Conservation (phyloP, 2,329 filamentous ascomycete species). For the Chlorencoelia australis region DNA sequence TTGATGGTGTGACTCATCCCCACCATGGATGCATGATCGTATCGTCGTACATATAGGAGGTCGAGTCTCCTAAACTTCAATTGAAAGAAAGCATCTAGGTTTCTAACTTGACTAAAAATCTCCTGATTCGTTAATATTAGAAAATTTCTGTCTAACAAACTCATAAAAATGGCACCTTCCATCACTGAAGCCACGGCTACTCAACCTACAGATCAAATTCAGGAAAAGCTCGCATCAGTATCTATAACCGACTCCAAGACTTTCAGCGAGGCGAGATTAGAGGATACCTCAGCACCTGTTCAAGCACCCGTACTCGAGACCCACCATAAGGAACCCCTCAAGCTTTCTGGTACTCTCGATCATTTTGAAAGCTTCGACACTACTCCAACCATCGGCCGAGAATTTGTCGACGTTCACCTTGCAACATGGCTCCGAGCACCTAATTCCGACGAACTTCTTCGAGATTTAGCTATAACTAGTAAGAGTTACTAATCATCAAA, state of each 20-base stretch:
- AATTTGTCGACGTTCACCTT: slow-evolving; percentile 34
- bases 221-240: slow-evolving; percentile 17
- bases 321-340: slow-evolving; percentile 21
- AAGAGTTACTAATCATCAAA: too few species aligned
- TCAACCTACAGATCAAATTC: slow-evolving; percentile 18
- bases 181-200: slow-evolving; percentile 16
- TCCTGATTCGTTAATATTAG: too few species aligned
- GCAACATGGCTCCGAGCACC: slow-evolving; percentile 37
- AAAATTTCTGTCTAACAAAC: too few species aligned
- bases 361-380: slow-evolving; percentile 28
- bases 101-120: too few species aligned
- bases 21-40: too few species aligned
- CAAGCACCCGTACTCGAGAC: slow-evolving; percentile 8
- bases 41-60: too few species aligned
- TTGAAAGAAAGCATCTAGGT: too few species aligned
- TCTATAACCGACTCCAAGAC: slow-evolving; percentile 6
- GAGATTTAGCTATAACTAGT: slow-evolving; percentile 39
- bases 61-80: too few species aligned
- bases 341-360: slow-evolving; percentile 21
- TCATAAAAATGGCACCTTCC: slow-evolving; percentile 19
- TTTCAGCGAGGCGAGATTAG: background rate
- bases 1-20: too few species aligned
- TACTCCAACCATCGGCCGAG: slow-evolving; percentile 37
- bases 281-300: slow-evolving; percentile 15
- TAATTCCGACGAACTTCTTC: slow-evolving; percentile 37